These are phyloP conservation scores for Neoboletus magnificus DNA, from an alignment of 768 basidiomycete species.

Conservation along the genomic window DNA sequence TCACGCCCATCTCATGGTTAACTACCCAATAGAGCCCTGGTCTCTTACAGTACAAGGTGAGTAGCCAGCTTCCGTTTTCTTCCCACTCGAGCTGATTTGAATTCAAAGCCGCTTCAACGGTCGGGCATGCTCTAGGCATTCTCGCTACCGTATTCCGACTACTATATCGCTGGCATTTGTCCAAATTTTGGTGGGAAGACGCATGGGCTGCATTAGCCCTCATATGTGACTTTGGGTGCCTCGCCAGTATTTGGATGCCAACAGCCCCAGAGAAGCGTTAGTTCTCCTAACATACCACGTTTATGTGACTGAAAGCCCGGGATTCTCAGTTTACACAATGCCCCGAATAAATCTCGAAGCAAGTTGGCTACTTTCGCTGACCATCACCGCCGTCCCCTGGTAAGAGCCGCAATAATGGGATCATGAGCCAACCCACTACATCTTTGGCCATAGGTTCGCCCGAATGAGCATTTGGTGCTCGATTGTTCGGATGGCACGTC, in stretches of 20 bases:
- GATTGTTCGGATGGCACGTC: slow-evolving; percentile 20
- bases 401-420: slow-evolving; percentile 3
- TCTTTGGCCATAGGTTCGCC: slow-evolving; percentile 16
- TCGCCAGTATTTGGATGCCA: slow-evolving; percentile 21
- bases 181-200: slow-evolving; percentile 28
- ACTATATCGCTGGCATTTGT: slow-evolving; percentile 18
- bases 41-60: slow-evolving; percentile 12
- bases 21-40: not conserved
- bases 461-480: slow-evolving; percentile 30
- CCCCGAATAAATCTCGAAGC: not conserved
- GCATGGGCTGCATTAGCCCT: slow-evolving; percentile 26
- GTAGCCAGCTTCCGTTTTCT: not conserved
- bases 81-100: not conserved
- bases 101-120: slow-evolving; percentile 15
- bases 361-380: slow-evolving; percentile 19
- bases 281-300: not conserved
- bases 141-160: slow-evolving; percentile 18
- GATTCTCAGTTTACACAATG: not conserved
- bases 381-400: slow-evolving; percentile 21
- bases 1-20: not conserved
- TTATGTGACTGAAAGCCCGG: not conserved
- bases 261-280: not conserved
- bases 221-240: slow-evolving; percentile 18
- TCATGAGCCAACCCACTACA: not conserved
- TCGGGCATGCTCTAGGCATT: slow-evolving; percentile 18